Evolutionary conservation across 2,329 filamentous ascomycete species (phyloP).

Genomic region (Beauveria scarabaeidicola): DNA sequence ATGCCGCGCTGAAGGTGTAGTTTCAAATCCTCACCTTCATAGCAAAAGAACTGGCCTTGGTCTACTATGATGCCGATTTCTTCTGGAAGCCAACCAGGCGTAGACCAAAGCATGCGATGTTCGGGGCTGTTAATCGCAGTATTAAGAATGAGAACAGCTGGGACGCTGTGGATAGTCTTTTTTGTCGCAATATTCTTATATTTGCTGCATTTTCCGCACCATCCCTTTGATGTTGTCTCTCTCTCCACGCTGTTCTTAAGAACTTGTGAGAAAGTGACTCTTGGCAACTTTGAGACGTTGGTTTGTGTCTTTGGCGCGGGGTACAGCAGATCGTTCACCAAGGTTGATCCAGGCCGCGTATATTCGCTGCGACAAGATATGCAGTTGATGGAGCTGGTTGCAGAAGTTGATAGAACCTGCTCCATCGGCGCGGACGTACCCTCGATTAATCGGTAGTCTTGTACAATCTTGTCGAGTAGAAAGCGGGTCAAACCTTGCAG

Average conservation of each 20-base stretch:
- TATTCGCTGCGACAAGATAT: slow-evolving; percentile 83
- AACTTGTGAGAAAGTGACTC: slow-evolving; percentile 74
- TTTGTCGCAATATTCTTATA: slow-evolving; percentile 83
- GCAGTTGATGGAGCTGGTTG: slow-evolving; percentile 69
- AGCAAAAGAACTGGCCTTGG: slow-evolving; percentile 88
- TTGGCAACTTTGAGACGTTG: slow-evolving; percentile 42
- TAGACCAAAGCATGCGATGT: slow-evolving; percentile 75
- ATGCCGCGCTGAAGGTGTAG: slow-evolving; percentile 70
- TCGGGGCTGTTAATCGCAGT: slow-evolving; percentile 65
- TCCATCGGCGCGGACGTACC: slow-evolving; percentile 59
- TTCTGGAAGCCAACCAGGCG: slow-evolving; percentile 82
- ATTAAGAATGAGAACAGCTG: slow-evolving; percentile 82
- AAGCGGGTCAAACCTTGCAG: slow-evolving; percentile 83
- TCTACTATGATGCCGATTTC: slow-evolving; percentile 91
- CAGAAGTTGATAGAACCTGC: slow-evolving; percentile 61
- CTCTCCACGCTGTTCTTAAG: slow-evolving; percentile 89
- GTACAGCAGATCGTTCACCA: slow-evolving; percentile 81
- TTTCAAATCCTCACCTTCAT: slow-evolving; percentile 83
- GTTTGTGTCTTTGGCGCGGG: slow-evolving; percentile 43
- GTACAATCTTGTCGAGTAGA: slow-evolving; percentile 68
- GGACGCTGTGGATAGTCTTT: slow-evolving; percentile 75
- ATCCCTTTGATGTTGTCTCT: slow-evolving; percentile 81
- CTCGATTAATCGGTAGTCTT: slow-evolving; percentile 64
- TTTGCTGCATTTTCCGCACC: slow-evolving; percentile 83
- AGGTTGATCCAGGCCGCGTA: slow-evolving; percentile 66